Percentiles rank a stretch among this genome's conserved stretches.
Evolutionary conservation across 495 filamentous ascomycete species (phyloP).

Genomic region (Saxophila tyrrhenica): DNA sequence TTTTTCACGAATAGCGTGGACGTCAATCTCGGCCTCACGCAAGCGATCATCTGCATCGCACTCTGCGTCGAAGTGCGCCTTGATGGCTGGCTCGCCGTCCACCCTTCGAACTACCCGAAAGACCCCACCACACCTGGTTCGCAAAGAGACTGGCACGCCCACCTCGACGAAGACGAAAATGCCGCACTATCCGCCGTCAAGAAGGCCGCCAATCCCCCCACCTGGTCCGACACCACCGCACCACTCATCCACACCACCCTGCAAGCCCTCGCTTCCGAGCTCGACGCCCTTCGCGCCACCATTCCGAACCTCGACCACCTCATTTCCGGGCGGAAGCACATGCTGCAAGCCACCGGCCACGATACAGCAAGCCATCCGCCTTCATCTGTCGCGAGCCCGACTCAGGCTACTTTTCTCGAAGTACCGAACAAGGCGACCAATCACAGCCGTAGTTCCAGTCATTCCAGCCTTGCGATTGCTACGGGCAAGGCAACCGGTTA

Average conservation of each 20-base stretch:
- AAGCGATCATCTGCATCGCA: constrained; percentile 67
- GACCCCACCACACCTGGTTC: constrained; percentile 30
- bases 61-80: constrained; percentile 72
- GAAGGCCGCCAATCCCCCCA: constrained; percentile 11
- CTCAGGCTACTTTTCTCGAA: not conserved
- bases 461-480: constrained; percentile 2
- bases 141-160: constrained; percentile 4
- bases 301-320: constrained; percentile 28
- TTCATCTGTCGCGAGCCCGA: constrained; percentile 9
- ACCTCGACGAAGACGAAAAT: constrained; percentile 13
- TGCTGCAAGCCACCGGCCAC: constrained; percentile 21
- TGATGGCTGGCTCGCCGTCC: constrained; percentile 80
- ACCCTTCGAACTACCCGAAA: constrained; percentile 50
- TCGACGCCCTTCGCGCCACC: constrained; percentile 21
- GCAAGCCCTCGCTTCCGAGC: constrained; percentile 18
- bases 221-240: constrained; percentile 17
- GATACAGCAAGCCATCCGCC: constrained; percentile 5
- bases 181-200: constrained; percentile 1
- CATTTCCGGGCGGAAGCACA: constrained; percentile 25
- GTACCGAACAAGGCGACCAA: not conserved
- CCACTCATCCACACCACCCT: constrained; percentile 25
- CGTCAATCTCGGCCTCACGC: constrained; percentile 76
- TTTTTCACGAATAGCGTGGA: constrained; percentile 88
- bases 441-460: constrained; percentile 7
- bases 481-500: not conserved